phyloP scores from a whole-genome alignment of 1,284 basidiomycete species.

The Irpex rosettiformis region DNA sequence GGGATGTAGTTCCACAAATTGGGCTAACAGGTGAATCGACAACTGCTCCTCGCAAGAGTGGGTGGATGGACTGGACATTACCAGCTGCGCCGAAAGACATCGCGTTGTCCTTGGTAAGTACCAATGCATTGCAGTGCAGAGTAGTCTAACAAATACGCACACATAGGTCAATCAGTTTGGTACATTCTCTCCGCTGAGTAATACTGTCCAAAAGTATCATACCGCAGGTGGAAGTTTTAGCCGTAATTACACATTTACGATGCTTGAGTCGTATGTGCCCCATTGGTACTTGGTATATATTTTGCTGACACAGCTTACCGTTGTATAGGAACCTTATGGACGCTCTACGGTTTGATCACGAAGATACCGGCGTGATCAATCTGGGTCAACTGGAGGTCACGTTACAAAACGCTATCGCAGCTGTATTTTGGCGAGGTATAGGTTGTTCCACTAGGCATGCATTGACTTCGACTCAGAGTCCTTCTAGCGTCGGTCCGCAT shows the following conservation, averaged over 20 bases:
- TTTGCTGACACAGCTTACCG: neutral
- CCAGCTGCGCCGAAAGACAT: neutral
- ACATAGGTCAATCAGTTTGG: neutral
- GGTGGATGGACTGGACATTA: neutral
- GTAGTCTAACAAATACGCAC: neutral
- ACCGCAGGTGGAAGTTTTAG: neutral
- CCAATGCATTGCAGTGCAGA: neutral
- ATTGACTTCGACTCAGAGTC: neutral
- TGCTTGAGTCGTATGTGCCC: neutral
- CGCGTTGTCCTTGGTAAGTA: neutral
- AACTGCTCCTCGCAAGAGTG: neutral
- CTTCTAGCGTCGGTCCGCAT: neutral
- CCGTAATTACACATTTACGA: neutral
- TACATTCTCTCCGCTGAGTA: neutral
- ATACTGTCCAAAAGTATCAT: conserved; percentile 2
- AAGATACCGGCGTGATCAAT: neutral
- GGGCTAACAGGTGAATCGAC: neutral
- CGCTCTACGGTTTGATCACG: neutral
- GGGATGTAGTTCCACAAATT: neutral
- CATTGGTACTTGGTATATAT: neutral
- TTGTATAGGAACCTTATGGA: conserved; percentile 1
- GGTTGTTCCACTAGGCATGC: neutral
- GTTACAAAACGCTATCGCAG: neutral
- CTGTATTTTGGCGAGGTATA: conserved; percentile 1
- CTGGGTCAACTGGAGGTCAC: neutral